phyloP scores from a whole-genome alignment of 2,329 filamentous ascomycete species.

The Cladosporium velox region DNA sequence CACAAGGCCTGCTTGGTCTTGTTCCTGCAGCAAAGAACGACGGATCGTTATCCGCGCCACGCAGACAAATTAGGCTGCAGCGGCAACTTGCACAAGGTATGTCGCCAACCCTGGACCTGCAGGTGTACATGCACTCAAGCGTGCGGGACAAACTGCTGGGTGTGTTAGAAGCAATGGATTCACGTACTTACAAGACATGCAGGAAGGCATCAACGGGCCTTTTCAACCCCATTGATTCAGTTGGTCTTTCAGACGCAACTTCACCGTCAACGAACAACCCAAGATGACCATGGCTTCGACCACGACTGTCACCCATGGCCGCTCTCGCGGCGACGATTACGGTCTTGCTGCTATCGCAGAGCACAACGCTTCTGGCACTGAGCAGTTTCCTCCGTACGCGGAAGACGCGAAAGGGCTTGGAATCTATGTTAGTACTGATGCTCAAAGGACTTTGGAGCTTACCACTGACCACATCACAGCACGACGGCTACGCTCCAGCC shows the following conservation, averaged over 20 bases:
- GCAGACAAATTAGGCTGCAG: conserved; percentile 34
- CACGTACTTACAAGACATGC: conserved; percentile 39
- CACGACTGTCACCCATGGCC: conserved; percentile 28
- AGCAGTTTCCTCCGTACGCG: conserved; percentile 35
- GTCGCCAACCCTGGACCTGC: conserved; percentile 24
- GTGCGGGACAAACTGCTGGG: conserved; percentile 35
- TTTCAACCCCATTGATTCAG: conserved; percentile 21
- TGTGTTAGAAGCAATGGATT: conserved; percentile 30
- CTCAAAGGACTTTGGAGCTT: conserved; percentile 1
- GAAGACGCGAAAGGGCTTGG: conserved; percentile 39
- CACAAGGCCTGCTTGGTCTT: conserved; percentile 30
- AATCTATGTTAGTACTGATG: conserved; percentile 34
- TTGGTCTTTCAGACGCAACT: neutral
- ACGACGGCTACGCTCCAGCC: conserved; percentile 31
- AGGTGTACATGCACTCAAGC: conserved; percentile 31
- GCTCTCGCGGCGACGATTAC: conserved; percentile 30
- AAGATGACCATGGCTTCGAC: conserved; percentile 19
- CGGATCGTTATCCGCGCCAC: conserved; percentile 24
- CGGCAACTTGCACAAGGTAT: conserved; percentile 37
- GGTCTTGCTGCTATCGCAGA: conserved; percentile 46
- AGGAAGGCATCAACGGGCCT: conserved; percentile 27
- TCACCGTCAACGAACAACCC: conserved; percentile 4
- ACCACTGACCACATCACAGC: conserved; percentile 28
- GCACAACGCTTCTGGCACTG: conserved; percentile 44
- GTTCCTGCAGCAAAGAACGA: conserved; percentile 31